Conservation (phyloP, 495 filamentous ascomycete genomes). For the Trichoderma asperelloides region DNA sequence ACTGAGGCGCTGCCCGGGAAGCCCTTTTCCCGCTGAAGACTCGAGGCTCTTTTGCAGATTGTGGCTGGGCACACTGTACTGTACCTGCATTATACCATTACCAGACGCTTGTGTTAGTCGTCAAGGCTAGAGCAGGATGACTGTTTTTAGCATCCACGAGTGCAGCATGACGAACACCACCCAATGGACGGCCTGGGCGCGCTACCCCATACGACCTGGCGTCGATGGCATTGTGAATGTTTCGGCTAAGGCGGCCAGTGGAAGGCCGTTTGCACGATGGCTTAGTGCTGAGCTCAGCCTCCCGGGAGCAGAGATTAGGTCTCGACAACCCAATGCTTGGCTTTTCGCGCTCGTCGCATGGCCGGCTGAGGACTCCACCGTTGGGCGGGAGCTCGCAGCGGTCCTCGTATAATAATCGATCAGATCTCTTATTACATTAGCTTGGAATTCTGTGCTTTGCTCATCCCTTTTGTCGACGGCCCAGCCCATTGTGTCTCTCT, state of each 20-base stretch:
- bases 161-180: neutral
- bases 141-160: neutral
- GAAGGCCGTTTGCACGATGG: neutral
- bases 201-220: neutral
- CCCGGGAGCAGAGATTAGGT: neutral
- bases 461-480: neutral
- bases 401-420: neutral
- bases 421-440: neutral
- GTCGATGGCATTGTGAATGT: neutral
- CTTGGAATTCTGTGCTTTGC: neutral
- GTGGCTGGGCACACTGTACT: neutral
- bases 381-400: neutral
- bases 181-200: neutral
- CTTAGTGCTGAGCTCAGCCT: neutral
- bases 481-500: neutral
- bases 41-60: neutral
- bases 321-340: neutral
- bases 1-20: neutral
- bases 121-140: neutral
- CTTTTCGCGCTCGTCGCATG: neutral
- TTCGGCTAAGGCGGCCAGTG: constrained; percentile 4
- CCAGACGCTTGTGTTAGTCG: neutral
- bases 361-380: neutral
- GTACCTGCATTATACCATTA: neutral
- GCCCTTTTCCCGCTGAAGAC: neutral